Evolutionary conservation across 1,284 basidiomycete species (phyloP).

Genomic region (Agroathelia rolfsii): DNA sequence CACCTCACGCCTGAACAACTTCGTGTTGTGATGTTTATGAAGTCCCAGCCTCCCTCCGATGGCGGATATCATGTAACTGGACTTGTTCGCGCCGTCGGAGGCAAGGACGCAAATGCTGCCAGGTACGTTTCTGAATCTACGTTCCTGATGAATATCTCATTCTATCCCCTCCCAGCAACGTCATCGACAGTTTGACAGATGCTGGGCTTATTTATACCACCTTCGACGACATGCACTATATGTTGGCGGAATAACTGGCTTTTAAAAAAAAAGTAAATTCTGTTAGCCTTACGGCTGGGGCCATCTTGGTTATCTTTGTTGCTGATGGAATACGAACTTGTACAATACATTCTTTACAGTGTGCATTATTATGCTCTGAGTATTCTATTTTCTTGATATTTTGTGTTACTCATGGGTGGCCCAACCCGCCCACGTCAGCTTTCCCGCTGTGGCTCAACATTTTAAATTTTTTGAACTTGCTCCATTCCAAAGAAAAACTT

Average conservation of each 20-base stretch:
- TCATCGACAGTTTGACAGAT: conserved; percentile 59
- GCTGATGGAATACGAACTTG: no score
- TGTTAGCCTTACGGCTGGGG: no score
- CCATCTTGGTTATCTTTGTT: no score
- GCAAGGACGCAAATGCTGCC: conserved; percentile 33
- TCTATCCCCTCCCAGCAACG: conserved; percentile 33
- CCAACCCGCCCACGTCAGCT: no score
- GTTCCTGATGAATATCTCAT: neutral
- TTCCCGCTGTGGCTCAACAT: no score
- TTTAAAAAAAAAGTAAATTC: no score
- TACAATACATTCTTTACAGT: no score
- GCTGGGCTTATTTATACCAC: conserved; percentile 63
- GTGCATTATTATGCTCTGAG: no score
- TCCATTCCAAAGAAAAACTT: no score
- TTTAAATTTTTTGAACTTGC: no score
- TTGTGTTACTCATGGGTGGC: no score
- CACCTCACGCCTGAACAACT: conserved; percentile 55
- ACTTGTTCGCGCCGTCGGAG: conserved; percentile 42
- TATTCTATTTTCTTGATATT: no score
- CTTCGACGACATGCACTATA: conserved; percentile 54
- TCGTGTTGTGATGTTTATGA: conserved; percentile 54
- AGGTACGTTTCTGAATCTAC: conserved; percentile 33
- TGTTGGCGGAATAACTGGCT: conserved; percentile 25
- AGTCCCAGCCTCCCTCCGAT: conserved; percentile 28
- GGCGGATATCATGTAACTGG: conserved; percentile 57